Percentiles rank a stretch among this genome's conserved stretches.
Conservation (phyloP, 2,329 filamentous ascomycete species). For the Trichoderma guizhouense region DNA sequence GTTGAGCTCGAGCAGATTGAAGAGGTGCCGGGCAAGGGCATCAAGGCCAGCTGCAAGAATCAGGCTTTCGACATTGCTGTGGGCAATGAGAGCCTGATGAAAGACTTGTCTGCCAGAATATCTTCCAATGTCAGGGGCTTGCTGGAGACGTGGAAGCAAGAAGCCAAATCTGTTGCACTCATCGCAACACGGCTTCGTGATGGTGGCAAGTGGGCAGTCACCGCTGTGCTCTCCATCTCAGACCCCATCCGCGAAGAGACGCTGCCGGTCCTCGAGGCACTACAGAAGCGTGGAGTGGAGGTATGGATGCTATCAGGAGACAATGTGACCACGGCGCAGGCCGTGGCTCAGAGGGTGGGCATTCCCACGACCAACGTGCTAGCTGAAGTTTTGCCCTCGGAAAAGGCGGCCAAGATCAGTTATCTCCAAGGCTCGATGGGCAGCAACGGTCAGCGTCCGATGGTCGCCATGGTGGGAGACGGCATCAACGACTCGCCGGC, state of each 20-base stretch:
- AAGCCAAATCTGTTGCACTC: conserved; percentile 64
- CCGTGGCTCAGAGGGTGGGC: conserved; percentile 72
- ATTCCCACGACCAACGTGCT: conserved; percentile 74
- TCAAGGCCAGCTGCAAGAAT: conserved; percentile 53
- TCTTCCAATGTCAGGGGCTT: conserved; percentile 32
- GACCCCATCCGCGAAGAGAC: conserved; percentile 79
- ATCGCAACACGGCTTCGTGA: conserved; percentile 42
- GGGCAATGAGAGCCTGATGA: conserved; percentile 71
- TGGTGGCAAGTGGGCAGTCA: conserved; percentile 45
- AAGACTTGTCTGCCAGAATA: conserved; percentile 43
- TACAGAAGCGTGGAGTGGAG: conserved; percentile 63
- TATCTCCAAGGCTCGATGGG: conserved; percentile 56
- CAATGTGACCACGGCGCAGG: conserved; percentile 77
- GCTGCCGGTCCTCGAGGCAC: conserved; percentile 57
- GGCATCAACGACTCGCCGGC: conserved; percentile 88
- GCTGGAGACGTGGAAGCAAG: conserved; percentile 56
- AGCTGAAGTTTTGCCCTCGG: conserved; percentile 78
- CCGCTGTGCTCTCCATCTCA: conserved; percentile 69
- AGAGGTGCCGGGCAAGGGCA: conserved; percentile 69
- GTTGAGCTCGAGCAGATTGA: conserved; percentile 46
- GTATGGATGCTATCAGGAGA: conserved; percentile 95
- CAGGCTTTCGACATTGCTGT: conserved; percentile 54
- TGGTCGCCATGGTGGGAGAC: conserved; percentile 81
- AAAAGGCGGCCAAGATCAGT: conserved; percentile 72
- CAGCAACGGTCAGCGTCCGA: conserved; percentile 40